These are phyloP conservation scores for Epichloe glyceriae DNA, from an alignment of 2,329 filamentous ascomycete species.

Conservation along the genomic window DNA sequence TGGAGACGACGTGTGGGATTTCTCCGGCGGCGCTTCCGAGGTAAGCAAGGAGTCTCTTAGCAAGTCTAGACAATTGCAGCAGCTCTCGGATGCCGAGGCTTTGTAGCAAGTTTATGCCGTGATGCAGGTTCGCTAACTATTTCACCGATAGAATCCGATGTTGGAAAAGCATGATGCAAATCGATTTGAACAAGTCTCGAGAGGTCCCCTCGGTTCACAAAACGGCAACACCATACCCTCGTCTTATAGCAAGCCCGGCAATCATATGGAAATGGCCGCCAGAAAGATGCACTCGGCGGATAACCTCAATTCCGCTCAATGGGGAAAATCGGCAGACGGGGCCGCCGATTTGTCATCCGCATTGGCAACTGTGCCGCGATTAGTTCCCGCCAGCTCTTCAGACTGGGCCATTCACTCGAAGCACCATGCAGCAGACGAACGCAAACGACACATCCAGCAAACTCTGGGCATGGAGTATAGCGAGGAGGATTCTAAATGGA, in stretches of 20 bases:
- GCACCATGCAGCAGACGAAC: constrained; percentile 14
- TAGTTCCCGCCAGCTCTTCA: constrained; percentile 7
- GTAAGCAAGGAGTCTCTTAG: constrained; percentile 17
- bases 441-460: constrained; percentile 14
- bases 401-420: constrained; percentile 8
- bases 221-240: constrained; percentile 14
- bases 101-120: neutral
- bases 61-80: neutral
- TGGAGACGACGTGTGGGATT: constrained; percentile 34
- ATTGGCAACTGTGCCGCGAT: constrained; percentile 13
- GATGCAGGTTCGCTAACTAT: neutral
- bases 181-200: constrained; percentile 7
- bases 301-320: constrained; percentile 15
- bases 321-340: constrained; percentile 13
- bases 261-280: constrained; percentile 16
- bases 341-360: constrained; percentile 11
- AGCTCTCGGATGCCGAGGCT: neutral
- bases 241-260: constrained; percentile 8
- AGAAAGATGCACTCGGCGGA: constrained; percentile 25
- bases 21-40: constrained; percentile 21
- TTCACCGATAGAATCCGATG: constrained; percentile 4
- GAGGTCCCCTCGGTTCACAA: constrained; percentile 9
- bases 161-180: constrained; percentile 6
- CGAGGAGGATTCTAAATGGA: constrained; percentile 62
- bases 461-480: constrained; percentile 18